Base-by-base conservation (phyloP, 129 eudicot species). In the Mikania micrantha region DNA sequence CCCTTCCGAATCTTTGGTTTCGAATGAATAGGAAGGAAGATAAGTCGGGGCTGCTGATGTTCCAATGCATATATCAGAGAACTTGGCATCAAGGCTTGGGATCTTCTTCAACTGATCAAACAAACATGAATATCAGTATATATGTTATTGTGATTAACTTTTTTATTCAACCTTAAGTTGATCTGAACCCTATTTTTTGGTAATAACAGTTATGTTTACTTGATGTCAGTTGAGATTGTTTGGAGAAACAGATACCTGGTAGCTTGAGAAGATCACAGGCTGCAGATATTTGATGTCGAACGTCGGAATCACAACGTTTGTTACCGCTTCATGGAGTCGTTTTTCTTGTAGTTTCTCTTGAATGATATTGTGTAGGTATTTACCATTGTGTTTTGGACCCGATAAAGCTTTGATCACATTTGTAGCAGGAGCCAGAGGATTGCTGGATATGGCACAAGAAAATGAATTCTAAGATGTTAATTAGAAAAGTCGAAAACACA, bases 41-140 rank as follows among this genome's bases (percentile, higher is more conserved):
- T 79, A 77, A 49, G 88, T 83, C 48, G 88, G 88, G 28, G 88
- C 88, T n/a, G 88, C 85, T 0, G 88, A 86, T 5, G 96, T 89
- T 66, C 85, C 73, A 29, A 86, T 77, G 69, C 93, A 83, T 67
- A 83, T 75, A 40, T 83, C 93, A 0, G 84, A 65, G 45, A 86
- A 24, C 24, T 28, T 69, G 24, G 81, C 88, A 80, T 85, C 80
- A 19, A 85, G 39, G 8, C 74, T 44, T 0, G 88, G 67, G 78
- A 12, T 57, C 11, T 31, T 67, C 67, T 64, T 64, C 66, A 34
- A 60, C 95, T 83, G 64, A 22, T 74, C 29, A 42, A 27, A 11
- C 20, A 29, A 75, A 48, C 17, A 68, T 0, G 13, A 28, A 64
- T 27, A 10, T 19, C 13, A 35, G 3, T 36, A 12, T 4, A 6